Evolutionary conservation across 2,329 filamentous ascomycete genomes (phyloP).

Genomic region (Colletotrichum eleusines): DNA sequence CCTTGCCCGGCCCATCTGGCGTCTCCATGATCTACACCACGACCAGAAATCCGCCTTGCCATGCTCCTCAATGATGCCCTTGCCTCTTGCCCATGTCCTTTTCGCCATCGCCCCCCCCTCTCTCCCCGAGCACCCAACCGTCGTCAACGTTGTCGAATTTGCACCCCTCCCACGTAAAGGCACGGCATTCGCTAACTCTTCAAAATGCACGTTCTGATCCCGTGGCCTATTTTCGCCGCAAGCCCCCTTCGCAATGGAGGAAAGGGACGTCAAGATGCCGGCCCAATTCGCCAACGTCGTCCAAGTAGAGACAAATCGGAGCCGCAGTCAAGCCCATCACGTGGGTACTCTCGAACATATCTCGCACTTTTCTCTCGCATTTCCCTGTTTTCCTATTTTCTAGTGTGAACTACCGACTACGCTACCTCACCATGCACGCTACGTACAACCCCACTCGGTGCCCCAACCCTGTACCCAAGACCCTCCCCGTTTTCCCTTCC

Average conservation of each 20-base stretch:
- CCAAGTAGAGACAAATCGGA: constrained; percentile 29
- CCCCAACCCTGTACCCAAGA: constrained; percentile 3
- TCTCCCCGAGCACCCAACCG: constrained; percentile 23
- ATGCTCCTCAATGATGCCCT: constrained; percentile 5
- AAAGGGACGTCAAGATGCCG: constrained; percentile 9
- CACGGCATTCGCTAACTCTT: constrained; percentile 21
- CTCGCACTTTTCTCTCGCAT: not conserved
- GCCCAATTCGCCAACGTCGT: not conserved
- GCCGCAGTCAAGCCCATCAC: constrained; percentile 33
- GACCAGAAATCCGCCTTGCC: constrained; percentile 22
- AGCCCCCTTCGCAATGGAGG: constrained; percentile 8
- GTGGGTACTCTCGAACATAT: constrained; percentile 29
- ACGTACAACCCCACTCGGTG: not conserved
- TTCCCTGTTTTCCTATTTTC: constrained; percentile 24
- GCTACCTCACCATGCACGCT: not conserved
- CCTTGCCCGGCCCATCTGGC: not conserved
- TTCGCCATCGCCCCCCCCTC: constrained; percentile 15
- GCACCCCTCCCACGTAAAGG: constrained; percentile 21
- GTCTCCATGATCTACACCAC: constrained; percentile 24
- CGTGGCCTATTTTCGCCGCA: constrained; percentile 27
- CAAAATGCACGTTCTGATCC: constrained; percentile 28
- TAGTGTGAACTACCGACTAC: not conserved
- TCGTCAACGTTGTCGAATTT: not conserved
- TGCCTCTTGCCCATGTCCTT: constrained; percentile 12
- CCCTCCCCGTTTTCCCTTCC: constrained; percentile 14